Conservation (phyloP, 1,284 basidiomycete species). For the Blastosporella zonata region DNA sequence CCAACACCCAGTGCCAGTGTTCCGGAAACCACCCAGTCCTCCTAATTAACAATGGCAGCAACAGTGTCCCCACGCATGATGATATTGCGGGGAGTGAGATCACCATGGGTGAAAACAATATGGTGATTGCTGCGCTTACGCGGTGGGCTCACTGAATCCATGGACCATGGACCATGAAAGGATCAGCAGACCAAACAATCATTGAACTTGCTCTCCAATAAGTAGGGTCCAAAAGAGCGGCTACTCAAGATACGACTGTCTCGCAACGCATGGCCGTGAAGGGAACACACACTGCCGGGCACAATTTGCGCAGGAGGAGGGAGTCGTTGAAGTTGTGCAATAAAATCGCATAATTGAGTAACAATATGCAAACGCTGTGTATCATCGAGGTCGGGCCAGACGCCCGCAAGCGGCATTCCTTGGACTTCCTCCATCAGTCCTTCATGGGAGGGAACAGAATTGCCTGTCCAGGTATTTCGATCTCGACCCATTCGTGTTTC, state of each 20-base stretch:
- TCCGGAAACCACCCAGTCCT: conserved; percentile 18
- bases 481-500: background rate
- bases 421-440: too few species aligned
- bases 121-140: conserved; percentile 7
- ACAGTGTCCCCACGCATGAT: conserved; percentile 12
- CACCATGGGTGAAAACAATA: conserved; percentile 17
- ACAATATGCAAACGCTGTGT: background rate
- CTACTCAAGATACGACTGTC: conserved; percentile 12
- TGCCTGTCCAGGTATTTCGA: background rate
- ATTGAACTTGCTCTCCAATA: conserved; percentile 11
- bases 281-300: conserved; percentile 1
- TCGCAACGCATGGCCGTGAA: conserved; percentile 7
- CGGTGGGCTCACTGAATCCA: conserved; percentile 6
- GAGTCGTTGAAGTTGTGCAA: conserved; percentile 7
- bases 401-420: conserved; percentile 2
- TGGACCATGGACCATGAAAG: conserved; percentile 2
- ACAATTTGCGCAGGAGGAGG: conserved; percentile 2
- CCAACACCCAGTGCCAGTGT: conserved; percentile 17
- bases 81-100: conserved; percentile 16
- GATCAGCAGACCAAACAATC: conserved; percentile 8
- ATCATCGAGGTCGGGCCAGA: background rate
- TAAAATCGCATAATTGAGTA: conserved; percentile 7
- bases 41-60: conserved; percentile 18
- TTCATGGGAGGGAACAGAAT: conserved; percentile 1
- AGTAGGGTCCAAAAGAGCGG: conserved; percentile 9